Base-by-base conservation (phyloP, 768 basidiomycete genomes). In the Mycena metata region DNA sequence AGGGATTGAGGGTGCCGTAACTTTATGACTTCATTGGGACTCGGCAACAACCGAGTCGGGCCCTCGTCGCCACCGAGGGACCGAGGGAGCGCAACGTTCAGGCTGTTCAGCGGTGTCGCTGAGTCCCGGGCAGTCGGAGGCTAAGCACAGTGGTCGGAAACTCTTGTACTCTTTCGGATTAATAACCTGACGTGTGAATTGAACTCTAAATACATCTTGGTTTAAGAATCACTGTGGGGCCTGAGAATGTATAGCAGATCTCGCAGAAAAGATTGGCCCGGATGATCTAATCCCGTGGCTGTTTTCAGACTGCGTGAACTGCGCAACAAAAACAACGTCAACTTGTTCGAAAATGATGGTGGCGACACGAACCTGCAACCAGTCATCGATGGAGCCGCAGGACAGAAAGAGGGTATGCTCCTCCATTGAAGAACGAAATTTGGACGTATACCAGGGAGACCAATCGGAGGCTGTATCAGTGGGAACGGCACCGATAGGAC, bases 371-470 rank as follows among this genome's bases (percentile, higher is more conserved):
- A 59, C 57, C 43, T 59, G 43, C 43, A 59, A 46, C 26, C 45
- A 46, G 43, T 46, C 17, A 59, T 59, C 26, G 33, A 46, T 59
- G 16, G 26, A 45, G 57, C 33, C 30, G 30, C 30, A 30, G 30
- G 69, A 62, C 24, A 66, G 49, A 35, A 69, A 69, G 12, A 69
- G 36, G 10, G 69, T 65, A 46, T 65, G 68, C 43, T 69, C 68
- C 45, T 69, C 68, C 58, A 69, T n/a, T n/a, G n/a, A 54, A 50
- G 69, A 54, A 7, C 69, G 57, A 49, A 65, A 69, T 41, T 65
- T 65, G 3, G 69, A 65, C 11, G 64, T 65, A 24, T 47, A 65
- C 49, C 47, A 69, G 11, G 69, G 63, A 30, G 30, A 30, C 30
- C 30, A 30, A 30, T 30, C 30, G 30, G 30, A 30, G 6, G 30